Conservation (phyloP, 345 rosid genomes). For the Lumnitzera racemosa region DNA sequence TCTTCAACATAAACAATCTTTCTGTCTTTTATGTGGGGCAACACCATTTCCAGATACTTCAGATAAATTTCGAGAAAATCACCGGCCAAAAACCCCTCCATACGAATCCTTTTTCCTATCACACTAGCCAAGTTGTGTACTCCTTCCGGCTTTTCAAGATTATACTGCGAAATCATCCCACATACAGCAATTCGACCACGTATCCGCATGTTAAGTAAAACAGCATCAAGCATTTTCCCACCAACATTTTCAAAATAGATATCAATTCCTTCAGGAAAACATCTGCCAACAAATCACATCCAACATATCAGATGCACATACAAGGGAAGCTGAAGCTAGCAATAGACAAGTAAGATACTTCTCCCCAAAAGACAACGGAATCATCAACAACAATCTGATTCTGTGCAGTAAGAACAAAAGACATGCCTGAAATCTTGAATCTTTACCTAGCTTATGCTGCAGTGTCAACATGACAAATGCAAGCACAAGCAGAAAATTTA, state of each 20-base stretch:
- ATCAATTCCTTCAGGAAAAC: conserved; percentile 15
- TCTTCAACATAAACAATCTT: conserved; percentile 4
- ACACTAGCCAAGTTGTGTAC: conserved; percentile 2
- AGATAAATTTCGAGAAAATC: conserved; percentile 1
- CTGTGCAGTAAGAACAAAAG: too few species aligned
- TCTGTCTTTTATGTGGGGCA: not conserved
- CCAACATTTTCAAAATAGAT: conserved; percentile 17
- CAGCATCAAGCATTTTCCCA: not conserved
- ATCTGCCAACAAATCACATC: not conserved
- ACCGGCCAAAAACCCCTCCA: not conserved
- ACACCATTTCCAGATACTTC: conserved; percentile 1
- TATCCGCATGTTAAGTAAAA: conserved; percentile 4
- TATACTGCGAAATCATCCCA: conserved; percentile 9
- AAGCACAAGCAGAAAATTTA: too few species aligned
- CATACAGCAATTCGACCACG: conserved; percentile 4
- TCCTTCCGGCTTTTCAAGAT: not conserved
- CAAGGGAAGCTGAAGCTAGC: too few species aligned
- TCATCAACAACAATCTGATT: too few species aligned
- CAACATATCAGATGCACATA: too few species aligned
- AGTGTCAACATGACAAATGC: too few species aligned
- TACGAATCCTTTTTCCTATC: not conserved
- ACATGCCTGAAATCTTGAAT: too few species aligned
- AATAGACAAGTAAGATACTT: too few species aligned
- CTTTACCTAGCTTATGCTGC: too few species aligned
- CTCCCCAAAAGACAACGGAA: too few species aligned